Conservation (phyloP, 2,329 filamentous ascomycete species). For the Neofusicoccum laricinum region DNA sequence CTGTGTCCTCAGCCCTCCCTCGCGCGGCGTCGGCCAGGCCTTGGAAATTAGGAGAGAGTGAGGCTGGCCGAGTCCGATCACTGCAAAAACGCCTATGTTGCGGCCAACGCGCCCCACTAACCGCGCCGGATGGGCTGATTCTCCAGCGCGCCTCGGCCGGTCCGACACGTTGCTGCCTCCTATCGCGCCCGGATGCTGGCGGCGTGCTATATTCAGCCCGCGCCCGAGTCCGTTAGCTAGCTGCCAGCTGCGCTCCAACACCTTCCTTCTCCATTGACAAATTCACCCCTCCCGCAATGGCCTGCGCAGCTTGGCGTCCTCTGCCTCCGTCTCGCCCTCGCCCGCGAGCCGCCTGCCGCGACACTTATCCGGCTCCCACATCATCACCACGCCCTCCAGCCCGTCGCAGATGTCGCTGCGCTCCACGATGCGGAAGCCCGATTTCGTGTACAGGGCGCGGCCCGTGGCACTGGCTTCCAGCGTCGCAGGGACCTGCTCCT, state of each 20-base stretch:
- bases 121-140: conserved; percentile 3
- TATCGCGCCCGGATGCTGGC: not conserved
- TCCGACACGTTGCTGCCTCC: conserved; percentile 4
- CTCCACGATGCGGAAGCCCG: not conserved
- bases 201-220: conserved; percentile 7
- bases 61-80: not conserved
- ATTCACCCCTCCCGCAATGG: not conserved
- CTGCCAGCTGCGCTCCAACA: not conserved
- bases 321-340: not conserved
- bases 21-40: not conserved
- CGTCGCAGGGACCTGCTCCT: not conserved
- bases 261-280: not conserved
- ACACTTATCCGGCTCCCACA: not conserved
- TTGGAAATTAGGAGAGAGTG: not conserved
- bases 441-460: not conserved
- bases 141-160: not conserved
- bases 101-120: not conserved
- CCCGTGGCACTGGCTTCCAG: not conserved
- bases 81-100: not conserved
- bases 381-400: not conserved
- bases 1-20: not conserved
- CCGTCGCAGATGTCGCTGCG: not conserved
- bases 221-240: not conserved
- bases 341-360: not conserved
- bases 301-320: not conserved